Conservation (phyloP, 345 rosid genomes). For the Euphorbia tirucalli region DNA sequence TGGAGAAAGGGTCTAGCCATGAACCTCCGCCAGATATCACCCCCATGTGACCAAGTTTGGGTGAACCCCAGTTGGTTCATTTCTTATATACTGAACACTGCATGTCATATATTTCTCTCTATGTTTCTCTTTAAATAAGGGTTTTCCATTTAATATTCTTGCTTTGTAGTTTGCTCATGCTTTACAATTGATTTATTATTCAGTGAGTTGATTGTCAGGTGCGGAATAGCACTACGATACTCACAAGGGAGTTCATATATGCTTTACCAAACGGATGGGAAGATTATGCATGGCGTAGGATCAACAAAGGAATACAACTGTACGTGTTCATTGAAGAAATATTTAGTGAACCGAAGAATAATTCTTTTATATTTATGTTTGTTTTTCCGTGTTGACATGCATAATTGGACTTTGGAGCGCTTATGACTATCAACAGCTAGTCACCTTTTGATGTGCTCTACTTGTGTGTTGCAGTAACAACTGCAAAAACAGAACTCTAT, state of each 20-base stretch:
- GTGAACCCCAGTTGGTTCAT: not conserved
- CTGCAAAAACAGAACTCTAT: conserved; percentile 73
- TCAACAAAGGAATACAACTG: conserved; percentile 88
- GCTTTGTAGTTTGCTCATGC: conserved; percentile 19
- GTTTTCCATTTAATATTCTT: not conserved
- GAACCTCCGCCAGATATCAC: not conserved
- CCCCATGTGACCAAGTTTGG: not conserved
- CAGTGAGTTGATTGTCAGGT: conserved; percentile 65
- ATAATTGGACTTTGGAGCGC: not conserved
- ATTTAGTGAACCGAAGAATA: not conserved
- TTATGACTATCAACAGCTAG: not conserved
- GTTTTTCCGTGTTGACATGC: too few relatives aligned
- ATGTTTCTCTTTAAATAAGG: not conserved
- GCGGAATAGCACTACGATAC: conserved; percentile 83
- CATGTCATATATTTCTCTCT: not conserved
- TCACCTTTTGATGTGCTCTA: conserved; percentile 4
- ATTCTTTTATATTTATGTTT: conserved; percentile 5
- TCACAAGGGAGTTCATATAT: conserved; percentile 89
- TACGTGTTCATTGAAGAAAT: conserved; percentile 37
- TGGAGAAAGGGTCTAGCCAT: not conserved
- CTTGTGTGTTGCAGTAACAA: conserved; percentile 53
- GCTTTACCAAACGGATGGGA: conserved; percentile 95
- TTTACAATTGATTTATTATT: conserved; percentile 43
- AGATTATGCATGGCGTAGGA: conserved; percentile 94
- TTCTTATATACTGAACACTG: not conserved